A percentile compares a stretch with the other conserved stretches of the same genome.
Evolutionary conservation across 805 yeast genomes (phyloP).

Genomic region (Barnettozyma pratensis): DNA sequence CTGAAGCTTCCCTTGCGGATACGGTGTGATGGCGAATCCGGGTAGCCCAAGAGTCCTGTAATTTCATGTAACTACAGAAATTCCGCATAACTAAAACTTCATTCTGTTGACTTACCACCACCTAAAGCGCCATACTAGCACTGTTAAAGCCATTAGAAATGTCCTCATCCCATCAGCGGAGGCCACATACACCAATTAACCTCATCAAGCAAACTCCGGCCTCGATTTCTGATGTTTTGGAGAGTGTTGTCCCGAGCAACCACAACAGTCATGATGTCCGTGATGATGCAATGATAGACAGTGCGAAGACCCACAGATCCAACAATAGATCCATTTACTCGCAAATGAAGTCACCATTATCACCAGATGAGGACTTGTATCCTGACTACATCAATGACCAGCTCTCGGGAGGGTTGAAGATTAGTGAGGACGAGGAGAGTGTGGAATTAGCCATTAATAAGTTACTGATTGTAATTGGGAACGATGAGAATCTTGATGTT

Average conservation of each 20-base stretch:
- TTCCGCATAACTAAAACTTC: neutral
- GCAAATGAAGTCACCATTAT: conserved; percentile 11
- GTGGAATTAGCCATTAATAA: conserved; percentile 1
- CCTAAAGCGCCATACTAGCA: neutral
- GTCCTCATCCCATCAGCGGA: neutral
- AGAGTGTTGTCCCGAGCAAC: neutral
- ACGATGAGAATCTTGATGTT: conserved; percentile 1
- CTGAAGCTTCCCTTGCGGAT: too few species aligned
- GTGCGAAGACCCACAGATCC: neutral
- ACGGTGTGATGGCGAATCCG: too few species aligned
- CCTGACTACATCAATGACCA: neutral
- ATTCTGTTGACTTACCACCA: neutral
- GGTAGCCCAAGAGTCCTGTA: too few species aligned
- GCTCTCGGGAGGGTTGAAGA: neutral
- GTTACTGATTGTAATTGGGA: conserved; percentile 1
- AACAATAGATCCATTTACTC: conserved; percentile 2
- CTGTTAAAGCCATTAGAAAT: neutral
- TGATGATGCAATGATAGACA: neutral
- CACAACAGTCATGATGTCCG: neutral
- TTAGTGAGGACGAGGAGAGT: neutral
- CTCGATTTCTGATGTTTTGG: neutral
- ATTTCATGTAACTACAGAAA: neutral
- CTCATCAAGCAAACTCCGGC: neutral
- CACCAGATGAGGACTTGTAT: conserved; percentile 1
- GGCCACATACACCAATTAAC: neutral